Base-by-base conservation (phyloP, 2,329 filamentous ascomycete genomes). In the Emericellopsis cladophorae region DNA sequence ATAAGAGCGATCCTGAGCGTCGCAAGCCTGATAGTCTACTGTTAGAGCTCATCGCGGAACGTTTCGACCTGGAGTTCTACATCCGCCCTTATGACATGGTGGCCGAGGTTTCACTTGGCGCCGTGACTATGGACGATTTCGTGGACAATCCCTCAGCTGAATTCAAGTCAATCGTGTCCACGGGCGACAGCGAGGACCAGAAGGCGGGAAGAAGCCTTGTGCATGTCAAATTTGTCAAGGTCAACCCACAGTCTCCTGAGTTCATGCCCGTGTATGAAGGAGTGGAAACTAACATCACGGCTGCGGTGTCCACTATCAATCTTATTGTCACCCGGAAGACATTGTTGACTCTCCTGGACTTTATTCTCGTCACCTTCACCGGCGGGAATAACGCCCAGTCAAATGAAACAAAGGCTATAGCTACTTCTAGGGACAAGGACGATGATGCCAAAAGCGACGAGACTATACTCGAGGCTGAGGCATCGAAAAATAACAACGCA, bases 101-200 rank as follows among this genome's bases (percentile, higher is more conserved):
- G 22, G 90, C 92, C 1, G 85, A 95, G 52, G 85, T 98, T 22
- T 80, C 87, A 1, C 72, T 99, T 9, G 84, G 84, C 12, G 89
- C 87, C 2, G 68, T 98, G 15, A 86, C 82, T 1, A 79, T 98
- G 4, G 90, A 96, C 53, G 92, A 99, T 55, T 89, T 96, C 54
- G 90, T 99, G 8, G 90, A 92, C 48, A 83, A 90, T 41, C 80
- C 88, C 0, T 67, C 85, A 0, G 81, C 83, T 7, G 90, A 96
- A 53, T 98, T 99, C 68, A 95, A 92, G 61, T 90, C 90, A 22
- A 93, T 99, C 39, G 78, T 99, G n/a, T 94, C 89, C 0, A 95
- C 92, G 1, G 76, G 76, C 0, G 78, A 81, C 38, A 60, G 65
- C 7, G 76, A 81, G 35, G 90, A 94, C 53, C 79, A 82, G 22